Evolutionary conservation across 2,329 filamentous ascomycete species (phyloP).

Genomic region (Phialemoniopsis sp.): DNA sequence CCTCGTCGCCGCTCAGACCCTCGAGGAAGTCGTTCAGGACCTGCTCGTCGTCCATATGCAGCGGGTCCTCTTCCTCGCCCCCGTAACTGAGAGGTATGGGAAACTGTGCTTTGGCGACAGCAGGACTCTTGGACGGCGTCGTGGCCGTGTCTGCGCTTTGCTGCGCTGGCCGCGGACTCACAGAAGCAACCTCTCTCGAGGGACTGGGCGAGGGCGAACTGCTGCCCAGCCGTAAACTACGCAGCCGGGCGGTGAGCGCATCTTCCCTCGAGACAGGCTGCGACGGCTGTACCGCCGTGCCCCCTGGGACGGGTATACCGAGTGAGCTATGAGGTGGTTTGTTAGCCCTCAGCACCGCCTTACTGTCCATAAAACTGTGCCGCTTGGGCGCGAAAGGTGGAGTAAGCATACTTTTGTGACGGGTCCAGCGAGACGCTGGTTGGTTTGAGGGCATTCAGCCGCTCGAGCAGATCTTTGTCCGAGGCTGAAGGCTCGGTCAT

Average conservation of each 20-base stretch:
- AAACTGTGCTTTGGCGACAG: not conserved
- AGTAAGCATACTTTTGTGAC: conserved; percentile 33
- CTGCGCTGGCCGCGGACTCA: no score
- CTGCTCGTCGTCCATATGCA: conserved; percentile 45
- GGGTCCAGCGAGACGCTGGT: conserved; percentile 27
- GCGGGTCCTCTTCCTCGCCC: conserved; percentile 30
- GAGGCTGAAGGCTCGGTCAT: conserved; percentile 6
- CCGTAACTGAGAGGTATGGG: conserved; percentile 5
- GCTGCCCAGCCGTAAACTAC: conserved; percentile 34
- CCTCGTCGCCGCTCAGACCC: conserved; percentile 28
- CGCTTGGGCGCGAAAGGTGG: no score
- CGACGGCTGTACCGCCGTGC: no score
- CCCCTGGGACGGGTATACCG: no score
- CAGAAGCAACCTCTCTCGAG: no score
- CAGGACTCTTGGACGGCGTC: not conserved
- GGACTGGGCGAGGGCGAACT: conserved; percentile 2
- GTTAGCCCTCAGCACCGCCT: not conserved
- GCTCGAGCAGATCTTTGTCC: conserved; percentile 46
- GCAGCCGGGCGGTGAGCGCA: conserved; percentile 45
- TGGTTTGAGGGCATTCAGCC: conserved; percentile 48
- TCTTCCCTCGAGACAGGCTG: conserved; percentile 42
- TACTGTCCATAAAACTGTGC: no score
- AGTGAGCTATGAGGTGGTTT: not conserved
- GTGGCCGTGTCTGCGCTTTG: not conserved
- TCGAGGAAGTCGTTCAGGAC: conserved; percentile 48